Conservation (phyloP, 306 rosid genomes). For the Comarum palustre region DNA sequence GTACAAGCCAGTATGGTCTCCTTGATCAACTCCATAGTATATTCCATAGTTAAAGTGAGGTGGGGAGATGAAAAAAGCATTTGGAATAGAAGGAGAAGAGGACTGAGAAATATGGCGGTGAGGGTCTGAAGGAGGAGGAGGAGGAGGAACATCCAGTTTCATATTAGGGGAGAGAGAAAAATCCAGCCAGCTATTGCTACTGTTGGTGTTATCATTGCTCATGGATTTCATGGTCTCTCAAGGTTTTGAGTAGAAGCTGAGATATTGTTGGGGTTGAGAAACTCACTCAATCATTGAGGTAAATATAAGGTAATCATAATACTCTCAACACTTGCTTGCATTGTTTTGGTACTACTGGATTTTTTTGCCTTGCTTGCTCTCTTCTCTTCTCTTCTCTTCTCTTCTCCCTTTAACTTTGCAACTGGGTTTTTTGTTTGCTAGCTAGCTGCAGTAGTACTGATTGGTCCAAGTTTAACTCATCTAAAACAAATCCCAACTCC, state of each 20-base stretch:
- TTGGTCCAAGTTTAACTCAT: slow-evolving; percentile 36
- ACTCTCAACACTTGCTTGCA: slow-evolving; percentile 16
- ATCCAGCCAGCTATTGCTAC: slow-evolving; percentile 60
- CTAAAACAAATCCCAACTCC: slow-evolving; percentile 38
- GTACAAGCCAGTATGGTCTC: slow-evolving; percentile 49
- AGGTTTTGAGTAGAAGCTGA: slow-evolving; percentile 20
- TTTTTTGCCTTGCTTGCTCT: not conserved
- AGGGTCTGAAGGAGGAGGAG: slow-evolving; percentile 30
- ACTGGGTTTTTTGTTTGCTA: slow-evolving; percentile 35
- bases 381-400: no score
- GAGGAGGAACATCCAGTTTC: slow-evolving; percentile 38
- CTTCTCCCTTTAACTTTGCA: slow-evolving; percentile 18
- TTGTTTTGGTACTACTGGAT: not conserved
- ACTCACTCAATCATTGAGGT: slow-evolving; percentile 53
- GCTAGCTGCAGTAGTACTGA: slow-evolving; percentile 28
- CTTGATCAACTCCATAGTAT: slow-evolving; percentile 55
- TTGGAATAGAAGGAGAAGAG: slow-evolving; percentile 40
- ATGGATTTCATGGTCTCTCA: slow-evolving; percentile 50
- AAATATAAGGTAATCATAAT: slow-evolving; percentile 39
- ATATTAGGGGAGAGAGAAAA: slow-evolving; percentile 71
- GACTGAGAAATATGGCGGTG: slow-evolving; percentile 24
- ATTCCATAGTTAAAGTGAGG: slow-evolving; percentile 52
- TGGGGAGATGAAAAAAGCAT: slow-evolving; percentile 42
- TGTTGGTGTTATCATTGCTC: slow-evolving; percentile 45
- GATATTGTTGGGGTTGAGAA: slow-evolving; percentile 24